Base-by-base conservation (phyloP, 805 yeast genomes). In the Kuraishia hungarica region DNA sequence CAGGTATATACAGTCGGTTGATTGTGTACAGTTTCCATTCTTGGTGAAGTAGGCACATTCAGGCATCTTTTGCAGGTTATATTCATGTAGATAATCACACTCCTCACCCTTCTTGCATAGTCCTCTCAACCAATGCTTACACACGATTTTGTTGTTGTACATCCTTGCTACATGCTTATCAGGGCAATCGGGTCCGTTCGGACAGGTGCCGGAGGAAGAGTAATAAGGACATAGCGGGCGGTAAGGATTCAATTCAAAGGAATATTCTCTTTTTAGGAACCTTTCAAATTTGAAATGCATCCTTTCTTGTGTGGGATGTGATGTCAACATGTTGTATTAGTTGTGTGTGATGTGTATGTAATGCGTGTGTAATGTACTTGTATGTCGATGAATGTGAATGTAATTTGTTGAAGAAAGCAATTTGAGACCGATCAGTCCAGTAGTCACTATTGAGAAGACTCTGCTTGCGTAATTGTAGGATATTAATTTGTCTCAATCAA, bases 61-160 rank as follows among this genome's bases (percentile, higher is more conserved):
- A 2, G 98, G 98, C 96, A 94, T 93, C 70, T 89, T 90, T 57
- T 96, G 78, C 62, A 94, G 72, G 65, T 94, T 93, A 66, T 92
- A 92, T 67, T 94, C 99, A 70, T 94, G 99, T 50, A 94, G 72
- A 64, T 89, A 94, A 73, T 94, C 99, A 70, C 99, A 94, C 61
- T 89, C 89, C 62, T 91, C 96, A 53, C 96, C 96, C 75, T 93
- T 93, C 72, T 94, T 94, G 72, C 99, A 94, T 39, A 94, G 79
- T 0, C 99, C 99, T 60, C 97, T 81, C 39, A 94, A 80, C 99
- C 99, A 94, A 74, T 94, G 97, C 76, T 94, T 93, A 69, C 99
- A 94, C 3, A 94, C 99, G 54, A 94, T 89, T 67, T 87, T 86
- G 67, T 86, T 86, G 54, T 79, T 75, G 64, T 81, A 83, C 51